Evolutionary conservation across 768 basidiomycete species (phyloP), one percentile per base, ranked within the genome.

Genomic region (Pisolithus orientalis): DNA sequence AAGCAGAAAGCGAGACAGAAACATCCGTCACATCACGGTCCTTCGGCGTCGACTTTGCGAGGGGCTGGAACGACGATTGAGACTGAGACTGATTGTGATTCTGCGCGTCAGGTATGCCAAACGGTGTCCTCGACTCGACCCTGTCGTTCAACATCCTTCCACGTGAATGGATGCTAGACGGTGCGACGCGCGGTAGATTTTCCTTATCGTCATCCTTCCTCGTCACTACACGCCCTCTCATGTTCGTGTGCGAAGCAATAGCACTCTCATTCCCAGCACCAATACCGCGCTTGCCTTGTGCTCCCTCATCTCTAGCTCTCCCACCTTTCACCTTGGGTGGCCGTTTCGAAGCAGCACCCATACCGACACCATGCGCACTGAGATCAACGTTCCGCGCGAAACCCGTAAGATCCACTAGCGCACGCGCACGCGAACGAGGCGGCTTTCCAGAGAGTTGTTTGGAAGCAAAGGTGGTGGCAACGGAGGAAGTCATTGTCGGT

Each of bases 371-470:
- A 48, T 65, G 69, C 14, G 62, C 69, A 13, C 58, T 52, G 0
- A 65, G 47, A 45, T 67, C 67, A 46, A 65, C 65, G 28, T 70
- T 69, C 43, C 63, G 64, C 53, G 65, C 60, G 21, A 70, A 59
- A 6, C 67, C 66, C 5, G 74, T 77, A 27, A 77, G 57, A 50
- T 79, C 75, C 9, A 61, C 67, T 8, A 79, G 62, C 24, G 68
- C 71, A 16, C 68, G 66, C 17, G 50, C 64, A 10, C 60, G 66
- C 16, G 62, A 56, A 44, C 66, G 66, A 0, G 67, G 50, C 5
- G 65, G 67, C 37, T 53, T 69, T 25, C 65, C 67, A 1, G 65
- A 61, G 21, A 66, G 28, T 39, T 63, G 63, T 46, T 62, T 62
- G 37, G 57, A 51, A 13, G 14, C 42, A 1, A 52, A 47, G 32